A percentile compares a stretch with the other conserved stretches of the same genome.
These are phyloP conservation scores for Microsporum canis DNA, from an alignment of 2,329 filamentous ascomycete genomes.

Conservation along the genomic window DNA sequence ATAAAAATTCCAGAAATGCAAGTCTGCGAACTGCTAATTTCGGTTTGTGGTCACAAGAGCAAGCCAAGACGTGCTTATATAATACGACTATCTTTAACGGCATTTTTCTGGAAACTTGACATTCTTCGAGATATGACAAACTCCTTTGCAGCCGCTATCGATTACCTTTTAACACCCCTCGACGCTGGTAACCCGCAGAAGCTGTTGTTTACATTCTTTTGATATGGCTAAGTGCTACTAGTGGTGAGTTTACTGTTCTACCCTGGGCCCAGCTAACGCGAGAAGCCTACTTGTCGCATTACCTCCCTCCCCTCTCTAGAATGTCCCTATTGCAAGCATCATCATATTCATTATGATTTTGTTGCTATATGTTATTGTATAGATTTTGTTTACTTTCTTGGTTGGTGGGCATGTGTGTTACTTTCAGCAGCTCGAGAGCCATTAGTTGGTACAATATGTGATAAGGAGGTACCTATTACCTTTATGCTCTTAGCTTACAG, in stretches of 20 bases:
- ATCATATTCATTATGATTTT: background rate
- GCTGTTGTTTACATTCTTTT: background rate
- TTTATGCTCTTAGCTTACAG: background rate
- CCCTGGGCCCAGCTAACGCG: background rate
- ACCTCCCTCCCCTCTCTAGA: background rate
- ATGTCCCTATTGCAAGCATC: background rate
- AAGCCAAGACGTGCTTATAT: background rate
- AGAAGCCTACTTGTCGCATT: background rate
- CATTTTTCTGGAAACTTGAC: background rate
- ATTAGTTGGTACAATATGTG: background rate
- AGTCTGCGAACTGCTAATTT: background rate
- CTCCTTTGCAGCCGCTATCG: background rate
- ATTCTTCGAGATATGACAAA: background rate
- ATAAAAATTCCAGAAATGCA: background rate
- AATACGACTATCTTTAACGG: background rate
- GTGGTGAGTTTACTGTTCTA: background rate
- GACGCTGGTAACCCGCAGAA: background rate
- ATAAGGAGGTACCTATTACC: background rate
- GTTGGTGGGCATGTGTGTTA: background rate
- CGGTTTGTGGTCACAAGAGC: conserved; percentile 1
- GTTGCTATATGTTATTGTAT: background rate
- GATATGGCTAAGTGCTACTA: background rate
- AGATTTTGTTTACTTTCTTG: background rate
- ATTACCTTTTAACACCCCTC: background rate
- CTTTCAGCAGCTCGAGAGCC: background rate